Evolutionary conservation across 352 stramenopile species (phyloP), one percentile per base, ranked within the genome.

Genomic region (Poterioochromonas sp.): DNA sequence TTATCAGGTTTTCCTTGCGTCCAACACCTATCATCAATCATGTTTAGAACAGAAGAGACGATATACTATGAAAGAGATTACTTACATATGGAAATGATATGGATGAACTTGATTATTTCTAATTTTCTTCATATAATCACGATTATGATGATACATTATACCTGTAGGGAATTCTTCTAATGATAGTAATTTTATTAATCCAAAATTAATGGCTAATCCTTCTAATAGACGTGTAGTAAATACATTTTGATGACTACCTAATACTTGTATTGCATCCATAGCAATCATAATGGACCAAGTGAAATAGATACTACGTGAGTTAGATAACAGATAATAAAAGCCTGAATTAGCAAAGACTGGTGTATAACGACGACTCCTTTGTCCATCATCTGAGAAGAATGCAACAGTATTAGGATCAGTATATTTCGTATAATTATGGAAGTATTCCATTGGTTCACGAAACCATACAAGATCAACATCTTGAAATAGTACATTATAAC

Each of bases 381-480:
- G 60, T 43, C 60, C 60, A 69, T 69, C 60, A 69, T 69, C 60
- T 12, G 20, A 43, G 11, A 69, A 43, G 26, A 69, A 41, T 20
- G 60, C 60, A 22, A 11, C 5, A 43, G n/a, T 11, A 22, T 43
- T 39, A 3, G 29, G 0, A 39, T 41, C 34, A 26, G 60, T 69
- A 11, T 5, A 0, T 32, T 8, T 2, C 5, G 12, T 2, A 29
- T 29, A 29, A 44, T 69, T 32, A 69, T 69, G 60, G 26, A 69
- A 69, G 41, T 69, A 69, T 20, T 5, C 32, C 1, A 69, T 29
- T 44, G 60, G 60, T 26, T 69, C 60, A 29, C 41, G 3, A 26
- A 69, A 69, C 60, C 60, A 69, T 20, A 69, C 60, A 12, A 69
- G 11, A 43, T 69, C 60, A 18, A 69, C 26, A 69, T 69, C 60